Evolutionary conservation across 352 stramenopile genomes (phyloP).

Genomic region (Phytophthora boehmeriae): DNA sequence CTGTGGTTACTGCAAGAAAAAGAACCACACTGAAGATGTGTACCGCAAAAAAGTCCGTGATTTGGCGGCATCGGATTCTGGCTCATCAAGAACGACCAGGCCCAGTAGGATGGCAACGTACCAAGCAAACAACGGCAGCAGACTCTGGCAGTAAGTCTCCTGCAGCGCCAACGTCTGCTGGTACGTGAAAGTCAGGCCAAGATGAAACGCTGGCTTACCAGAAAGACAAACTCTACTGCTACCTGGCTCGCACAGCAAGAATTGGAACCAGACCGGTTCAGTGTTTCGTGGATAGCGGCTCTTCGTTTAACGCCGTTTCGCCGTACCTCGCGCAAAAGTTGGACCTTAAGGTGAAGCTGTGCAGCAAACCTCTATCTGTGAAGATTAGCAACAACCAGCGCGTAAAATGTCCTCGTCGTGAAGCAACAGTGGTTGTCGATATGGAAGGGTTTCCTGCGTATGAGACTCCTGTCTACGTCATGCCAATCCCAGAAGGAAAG

Average conservation of each 20-base stretch:
- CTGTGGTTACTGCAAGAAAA: conserved; percentile 14
- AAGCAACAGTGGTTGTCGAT: neutral
- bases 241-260: neutral
- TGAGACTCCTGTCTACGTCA: neutral
- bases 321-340: neutral
- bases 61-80: conserved; percentile 3
- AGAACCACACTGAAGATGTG: conserved; percentile 16
- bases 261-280: neutral
- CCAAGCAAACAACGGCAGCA: neutral
- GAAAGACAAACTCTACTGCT: conserved; percentile 14
- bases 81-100: conserved; percentile 15
- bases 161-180: conserved; percentile 6
- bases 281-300: conserved; percentile 14
- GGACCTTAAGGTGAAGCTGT: neutral
- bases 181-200: neutral
- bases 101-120: conserved; percentile 20
- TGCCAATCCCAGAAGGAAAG: conserved; percentile 9
- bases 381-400: neutral
- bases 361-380: neutral
- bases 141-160: conserved; percentile 3
- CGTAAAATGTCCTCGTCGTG: neutral
- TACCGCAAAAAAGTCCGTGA: conserved; percentile 10
- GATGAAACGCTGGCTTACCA: conserved; percentile 5
- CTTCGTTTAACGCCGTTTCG: conserved; percentile 6
- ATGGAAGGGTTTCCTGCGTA: conserved; percentile 2